These are phyloP conservation scores for Nothopassalora personata DNA, from an alignment of 2,329 filamentous ascomycete genomes.

Conservation along the genomic window DNA sequence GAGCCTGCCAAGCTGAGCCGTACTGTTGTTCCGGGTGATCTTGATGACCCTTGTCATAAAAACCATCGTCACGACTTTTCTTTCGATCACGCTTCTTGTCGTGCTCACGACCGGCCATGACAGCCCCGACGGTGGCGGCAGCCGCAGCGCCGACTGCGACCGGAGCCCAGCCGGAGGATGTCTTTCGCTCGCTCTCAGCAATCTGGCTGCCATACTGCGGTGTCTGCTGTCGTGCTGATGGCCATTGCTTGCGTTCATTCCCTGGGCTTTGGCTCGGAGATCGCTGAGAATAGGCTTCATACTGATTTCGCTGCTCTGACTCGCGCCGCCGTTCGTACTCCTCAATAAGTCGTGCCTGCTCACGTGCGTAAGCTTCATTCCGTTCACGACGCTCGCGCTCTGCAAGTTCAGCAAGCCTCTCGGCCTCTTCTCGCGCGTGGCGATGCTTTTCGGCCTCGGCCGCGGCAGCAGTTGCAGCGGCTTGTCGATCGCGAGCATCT, in stretches of 20 bases:
- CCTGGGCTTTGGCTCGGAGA: conserved; percentile 3
- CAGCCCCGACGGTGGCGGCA: conserved; percentile 28
- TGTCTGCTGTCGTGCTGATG: background rate
- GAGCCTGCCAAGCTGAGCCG: background rate
- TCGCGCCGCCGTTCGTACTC: conserved; percentile 18
- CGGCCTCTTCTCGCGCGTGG: conserved; percentile 17
- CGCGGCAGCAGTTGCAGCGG: conserved; percentile 13
- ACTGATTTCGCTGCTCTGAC: conserved; percentile 7
- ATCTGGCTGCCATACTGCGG: background rate
- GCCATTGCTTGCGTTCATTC: background rate
- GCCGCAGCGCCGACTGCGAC: conserved; percentile 34
- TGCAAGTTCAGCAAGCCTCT: conserved; percentile 12
- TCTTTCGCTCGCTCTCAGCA: conserved; percentile 14
- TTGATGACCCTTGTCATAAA: conserved; percentile 8
- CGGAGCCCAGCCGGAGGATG: conserved; percentile 31
- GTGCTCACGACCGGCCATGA: conserved; percentile 24
- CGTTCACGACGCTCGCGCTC: conserved; percentile 23
- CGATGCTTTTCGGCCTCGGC: conserved; percentile 16
- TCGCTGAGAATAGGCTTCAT: conserved; percentile 4
- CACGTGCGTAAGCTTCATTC: conserved; percentile 28
- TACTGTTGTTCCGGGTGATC: background rate
- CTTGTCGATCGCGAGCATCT: conserved; percentile 19
- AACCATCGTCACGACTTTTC: conserved; percentile 12
- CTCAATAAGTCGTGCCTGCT: conserved; percentile 19
- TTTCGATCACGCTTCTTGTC: conserved; percentile 17